Evolutionary conservation across 495 filamentous ascomycete species (phyloP).

Genomic region (Penicillium lividum): DNA sequence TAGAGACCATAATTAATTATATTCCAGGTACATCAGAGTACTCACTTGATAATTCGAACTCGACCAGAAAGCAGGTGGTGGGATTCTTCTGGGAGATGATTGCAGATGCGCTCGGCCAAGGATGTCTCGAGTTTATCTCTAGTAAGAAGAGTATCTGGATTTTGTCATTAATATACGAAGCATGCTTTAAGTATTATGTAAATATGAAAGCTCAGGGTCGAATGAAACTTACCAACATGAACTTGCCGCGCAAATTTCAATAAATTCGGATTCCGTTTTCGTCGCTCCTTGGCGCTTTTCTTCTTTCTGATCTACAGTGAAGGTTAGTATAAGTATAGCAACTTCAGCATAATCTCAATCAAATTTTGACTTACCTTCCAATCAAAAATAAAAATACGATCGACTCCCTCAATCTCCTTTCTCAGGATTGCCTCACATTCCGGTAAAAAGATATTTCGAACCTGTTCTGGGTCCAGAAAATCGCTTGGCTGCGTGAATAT

Average conservation of each 20-base stretch:
- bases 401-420: conserved; percentile 5
- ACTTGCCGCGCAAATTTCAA: conserved; percentile 7
- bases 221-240: conserved; percentile 23
- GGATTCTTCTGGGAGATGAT: conserved; percentile 15
- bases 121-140: conserved; percentile 12
- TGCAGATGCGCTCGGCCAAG: conserved; percentile 13
- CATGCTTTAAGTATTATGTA: not conserved
- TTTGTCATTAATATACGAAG: not conserved
- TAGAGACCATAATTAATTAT: not conserved
- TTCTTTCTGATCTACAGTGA: conserved; percentile 11
- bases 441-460: conserved; percentile 3
- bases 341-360: not conserved
- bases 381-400: conserved; percentile 24
- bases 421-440: conserved; percentile 12
- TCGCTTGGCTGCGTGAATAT: not conserved
- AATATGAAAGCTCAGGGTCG: not conserved
- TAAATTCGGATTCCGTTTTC: conserved; percentile 15
- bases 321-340: not conserved
- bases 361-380: conserved; percentile 23
- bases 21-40: not conserved
- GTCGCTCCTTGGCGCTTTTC: conserved; percentile 17
- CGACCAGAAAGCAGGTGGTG: conserved; percentile 7
- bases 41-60: conserved; percentile 24
- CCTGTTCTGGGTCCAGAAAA: not conserved
- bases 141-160: conserved; percentile 15